A percentile compares a stretch with the other conserved stretches of the same genome.
These are phyloP conservation scores for Lachnellula subtilissima DNA, from an alignment of 2,329 filamentous ascomycete genomes.

Conservation along the genomic window DNA sequence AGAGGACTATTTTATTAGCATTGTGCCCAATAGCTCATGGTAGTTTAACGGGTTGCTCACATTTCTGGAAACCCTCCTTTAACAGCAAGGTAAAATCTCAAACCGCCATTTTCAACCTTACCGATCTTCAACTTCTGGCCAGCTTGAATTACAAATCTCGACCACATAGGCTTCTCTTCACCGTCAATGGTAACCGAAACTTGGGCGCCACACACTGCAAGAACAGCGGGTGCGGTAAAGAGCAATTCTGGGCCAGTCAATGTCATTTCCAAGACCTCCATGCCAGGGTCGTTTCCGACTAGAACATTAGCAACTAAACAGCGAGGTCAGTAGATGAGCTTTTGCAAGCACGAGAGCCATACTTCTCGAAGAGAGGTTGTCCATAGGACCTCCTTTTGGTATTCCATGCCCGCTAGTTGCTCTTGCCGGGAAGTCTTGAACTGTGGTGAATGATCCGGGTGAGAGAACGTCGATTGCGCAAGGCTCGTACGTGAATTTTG, in stretches of 20 bases:
- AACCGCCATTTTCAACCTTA: constrained; percentile 47
- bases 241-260: constrained; percentile 53
- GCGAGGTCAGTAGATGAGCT: background rate
- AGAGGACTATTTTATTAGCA: constrained; percentile 26
- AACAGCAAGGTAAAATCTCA: constrained; percentile 39
- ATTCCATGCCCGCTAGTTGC: constrained; percentile 37
- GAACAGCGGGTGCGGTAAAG: constrained; percentile 49
- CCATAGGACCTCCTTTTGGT: constrained; percentile 40
- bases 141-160: constrained; percentile 18
- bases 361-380: constrained; percentile 23
- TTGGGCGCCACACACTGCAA: constrained; percentile 53
- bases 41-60: constrained; percentile 43
- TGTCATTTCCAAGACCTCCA: constrained; percentile 56
- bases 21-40: background rate
- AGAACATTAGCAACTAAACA: constrained; percentile 50
- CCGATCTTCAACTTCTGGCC: constrained; percentile 52
- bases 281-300: constrained; percentile 48
- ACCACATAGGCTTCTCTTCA: constrained; percentile 32
- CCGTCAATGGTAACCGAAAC: constrained; percentile 49
- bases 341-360: background rate
- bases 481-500: constrained; percentile 26
- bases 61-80: background rate
- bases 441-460: constrained; percentile 33
- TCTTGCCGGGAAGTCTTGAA: constrained; percentile 40
- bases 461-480: constrained; percentile 35